Percentiles rank a stretch among this genome's conserved stretches.
Conservation (phyloP, 257 asterid species). For the Solanum pennellii region DNA sequence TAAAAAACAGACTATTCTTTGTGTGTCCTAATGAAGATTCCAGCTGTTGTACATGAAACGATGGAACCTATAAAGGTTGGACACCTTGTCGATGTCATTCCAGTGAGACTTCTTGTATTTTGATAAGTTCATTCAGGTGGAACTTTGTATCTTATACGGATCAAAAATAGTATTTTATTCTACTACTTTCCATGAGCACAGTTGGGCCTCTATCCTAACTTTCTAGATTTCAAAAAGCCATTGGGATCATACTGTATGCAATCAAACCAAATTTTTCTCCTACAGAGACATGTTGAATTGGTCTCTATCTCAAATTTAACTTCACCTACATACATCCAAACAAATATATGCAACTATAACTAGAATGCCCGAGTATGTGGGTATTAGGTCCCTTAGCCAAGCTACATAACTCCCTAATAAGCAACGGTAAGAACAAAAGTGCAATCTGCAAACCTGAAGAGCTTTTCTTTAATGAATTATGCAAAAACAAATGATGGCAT, state of each 20-base stretch:
- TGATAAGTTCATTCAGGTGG: not conserved
- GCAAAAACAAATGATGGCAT: constrained; percentile 79
- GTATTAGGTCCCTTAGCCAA: not conserved
- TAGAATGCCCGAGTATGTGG: not conserved
- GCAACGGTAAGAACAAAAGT: not conserved
- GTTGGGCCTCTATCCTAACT: not conserved
- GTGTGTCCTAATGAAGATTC: not conserved
- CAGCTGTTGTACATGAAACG: not conserved
- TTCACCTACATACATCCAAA: not conserved
- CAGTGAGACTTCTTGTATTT: not conserved
- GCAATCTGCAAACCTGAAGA: constrained; percentile 53
- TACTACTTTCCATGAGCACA: not conserved
- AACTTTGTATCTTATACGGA: not conserved
- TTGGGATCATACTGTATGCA: not conserved
- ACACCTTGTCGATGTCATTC: not conserved
- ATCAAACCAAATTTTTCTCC: not conserved
- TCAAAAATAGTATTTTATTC: not conserved
- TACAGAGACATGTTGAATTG: not conserved
- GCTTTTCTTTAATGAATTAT: constrained; percentile 64
- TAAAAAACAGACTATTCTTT: not conserved
- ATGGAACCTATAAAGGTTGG: not conserved
- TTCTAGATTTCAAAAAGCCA: not conserved
- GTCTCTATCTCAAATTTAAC: not conserved
- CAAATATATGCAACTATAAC: not conserved
- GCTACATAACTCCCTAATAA: not conserved